Conservation (phyloP, 2,329 filamentous ascomycete genomes). For the Aspergillus eucalypticola region DNA sequence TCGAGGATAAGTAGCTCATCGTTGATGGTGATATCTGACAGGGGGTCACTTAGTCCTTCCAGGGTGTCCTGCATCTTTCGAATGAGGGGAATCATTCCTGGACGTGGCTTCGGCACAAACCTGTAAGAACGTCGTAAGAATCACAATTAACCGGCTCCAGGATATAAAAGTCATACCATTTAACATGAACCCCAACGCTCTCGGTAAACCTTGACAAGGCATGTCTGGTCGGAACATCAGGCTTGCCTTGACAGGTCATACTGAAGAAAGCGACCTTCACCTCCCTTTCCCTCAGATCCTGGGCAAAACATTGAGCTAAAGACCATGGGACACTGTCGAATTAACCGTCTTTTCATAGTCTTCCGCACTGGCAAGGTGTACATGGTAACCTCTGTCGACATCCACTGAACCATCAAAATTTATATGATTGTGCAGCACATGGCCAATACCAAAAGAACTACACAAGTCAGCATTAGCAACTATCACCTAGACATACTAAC, state of each 20-base stretch:
- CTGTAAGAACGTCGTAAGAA: conserved; percentile 26
- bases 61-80: conserved; percentile 85
- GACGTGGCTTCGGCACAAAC: conserved; percentile 72
- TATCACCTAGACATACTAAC: conserved; percentile 38
- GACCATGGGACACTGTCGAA: conserved; percentile 63
- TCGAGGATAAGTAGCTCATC: conserved; percentile 62
- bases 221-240: conserved; percentile 74
- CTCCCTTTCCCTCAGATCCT: conserved; percentile 60
- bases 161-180: conserved; percentile 60
- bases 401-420: conserved; percentile 66
- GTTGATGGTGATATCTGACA: conserved; percentile 60
- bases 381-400: conserved; percentile 64
- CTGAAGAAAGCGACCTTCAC: conserved; percentile 74
- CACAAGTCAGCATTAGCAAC: not conserved
- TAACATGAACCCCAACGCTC: conserved; percentile 64
- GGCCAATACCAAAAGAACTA: conserved; percentile 69
- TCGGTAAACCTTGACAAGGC: conserved; percentile 69
- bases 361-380: conserved; percentile 56
- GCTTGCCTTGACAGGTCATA: conserved; percentile 72
- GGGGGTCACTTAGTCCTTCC: conserved; percentile 68
- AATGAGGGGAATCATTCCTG: conserved; percentile 74
- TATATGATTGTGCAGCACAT: conserved; percentile 63
- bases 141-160: not conserved
- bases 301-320: conserved; percentile 60
- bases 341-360: conserved; percentile 62